These are phyloP conservation scores for Emericellopsis terricola DNA, from an alignment of 495 filamentous ascomycete species.

Conservation along the genomic window DNA sequence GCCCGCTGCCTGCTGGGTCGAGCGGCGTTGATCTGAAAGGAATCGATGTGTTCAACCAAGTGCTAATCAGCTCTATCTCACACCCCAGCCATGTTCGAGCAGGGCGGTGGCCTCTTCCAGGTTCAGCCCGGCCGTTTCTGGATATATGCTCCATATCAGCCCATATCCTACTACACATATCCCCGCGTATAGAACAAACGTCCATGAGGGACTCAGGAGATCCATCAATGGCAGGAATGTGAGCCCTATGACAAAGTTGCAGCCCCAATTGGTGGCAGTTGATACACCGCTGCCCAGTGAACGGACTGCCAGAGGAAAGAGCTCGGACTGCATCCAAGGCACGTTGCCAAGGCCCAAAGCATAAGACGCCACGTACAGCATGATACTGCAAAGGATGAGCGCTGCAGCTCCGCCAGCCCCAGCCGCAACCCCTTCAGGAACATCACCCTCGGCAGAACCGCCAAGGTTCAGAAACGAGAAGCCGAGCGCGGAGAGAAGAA, in stretches of 20 bases:
- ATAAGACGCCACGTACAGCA: conserved; percentile 71
- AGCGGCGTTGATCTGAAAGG: too few relatives aligned
- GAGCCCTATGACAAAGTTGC: conserved; percentile 74
- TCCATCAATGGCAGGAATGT: conserved; percentile 83
- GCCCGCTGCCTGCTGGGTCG: too few relatives aligned
- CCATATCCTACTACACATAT: conserved; percentile 53
- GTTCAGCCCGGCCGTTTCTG: conserved; percentile 64
- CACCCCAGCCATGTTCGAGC: conserved; percentile 60
- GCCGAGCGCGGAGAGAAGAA: conserved; percentile 44
- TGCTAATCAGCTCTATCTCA: too few relatives aligned
- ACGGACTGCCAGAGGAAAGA: conserved; percentile 72
- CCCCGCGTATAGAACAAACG: conserved; percentile 57
- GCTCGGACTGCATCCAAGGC: conserved; percentile 85
- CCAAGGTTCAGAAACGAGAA: conserved; percentile 38
- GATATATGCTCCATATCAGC: conserved; percentile 54
- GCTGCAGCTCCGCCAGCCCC: conserved; percentile 19
- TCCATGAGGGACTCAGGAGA: conserved; percentile 50
- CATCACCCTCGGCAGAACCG: background rate
- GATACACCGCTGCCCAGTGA: conserved; percentile 65
- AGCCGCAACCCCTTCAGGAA: conserved; percentile 3
- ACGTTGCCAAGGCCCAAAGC: conserved; percentile 82
- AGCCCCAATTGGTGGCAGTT: conserved; percentile 77
- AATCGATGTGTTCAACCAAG: too few relatives aligned
- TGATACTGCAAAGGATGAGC: conserved; percentile 50
- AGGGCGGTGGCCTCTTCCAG: conserved; percentile 67